Base-by-base conservation (phyloP, 257 asterid species). In the Petunia secreta region DNA sequence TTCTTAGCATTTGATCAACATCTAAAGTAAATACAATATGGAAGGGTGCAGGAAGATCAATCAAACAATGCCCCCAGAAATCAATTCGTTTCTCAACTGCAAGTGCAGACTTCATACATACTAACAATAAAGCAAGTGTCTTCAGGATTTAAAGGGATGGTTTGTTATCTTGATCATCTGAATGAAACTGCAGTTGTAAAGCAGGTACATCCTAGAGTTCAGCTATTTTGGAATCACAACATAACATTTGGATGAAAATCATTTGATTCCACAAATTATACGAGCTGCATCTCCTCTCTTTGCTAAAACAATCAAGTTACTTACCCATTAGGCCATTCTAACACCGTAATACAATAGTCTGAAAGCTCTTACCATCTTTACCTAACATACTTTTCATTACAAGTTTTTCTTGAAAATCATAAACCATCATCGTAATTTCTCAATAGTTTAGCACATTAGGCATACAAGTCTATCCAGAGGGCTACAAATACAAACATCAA, bases 381-480 rank as follows among this genome's bases (percentile, higher is more conserved):
- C 41, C 75, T 41, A 36, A 15, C 13, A 63, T 40, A 7, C 40
- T 68, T 16, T 4, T 44, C 44, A 10, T 46, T 69, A 25, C 43
- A 71, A 48, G 43, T 46, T 46, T 37, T 69, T 71, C 77, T 71
- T 71, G 25, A 71, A 44, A n/a, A n/a, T n/a, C 57, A 68, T 16
- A 68, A 68, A 71, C 6, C 11, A 25, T 71, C 2, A 43, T 25
- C 41, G 25, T 69, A 9, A 10, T 25, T 48, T 36, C 60, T 34
- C 43, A 0, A 48, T 5, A 48, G 40, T 8, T 16, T 46, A 69
- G 25, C 3, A 4, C 59, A 69, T 46, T 15, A 1, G 15, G 16
- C 16, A 0, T 71, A 25, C 25, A 71, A 10, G 60, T 44, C 0
- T 71, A 71, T 48, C 60, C 34, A 36, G 34, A 69, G 16, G 59